Base-by-base conservation (phyloP, 352 stramenopile genomes). In the Phytophthora pisi region DNA sequence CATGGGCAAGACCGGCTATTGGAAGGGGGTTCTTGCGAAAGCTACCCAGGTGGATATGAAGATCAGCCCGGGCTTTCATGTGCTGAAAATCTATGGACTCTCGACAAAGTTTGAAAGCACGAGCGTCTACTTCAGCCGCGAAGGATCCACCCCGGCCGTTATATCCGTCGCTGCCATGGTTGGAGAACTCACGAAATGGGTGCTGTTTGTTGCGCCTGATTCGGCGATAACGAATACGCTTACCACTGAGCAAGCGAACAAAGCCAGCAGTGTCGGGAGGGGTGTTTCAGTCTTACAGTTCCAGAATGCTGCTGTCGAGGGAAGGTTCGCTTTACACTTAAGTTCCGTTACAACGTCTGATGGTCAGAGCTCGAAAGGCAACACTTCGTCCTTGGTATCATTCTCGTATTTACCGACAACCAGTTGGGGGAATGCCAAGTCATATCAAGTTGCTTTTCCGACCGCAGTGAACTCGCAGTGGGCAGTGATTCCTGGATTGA, bases 61-160 rank as follows among this genome's bases (percentile, higher is more conserved):
- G 56, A 51, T 90, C 24, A 57, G 65, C 1, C 68, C 81, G 30
- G 81, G 79, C 0, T 66, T 54, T 28, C 81, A 82, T 26, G 52
- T 74, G 15, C 38, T 88, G 13, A 75, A 88, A 42, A 70, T 90
- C 36, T 90, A 90, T 31, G 81, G 68, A 1, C 28, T 74, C 16
- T 61, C 77, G 2, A 62, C 61, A 15, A 78, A 73, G 11, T 87
- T 88, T 47, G 81, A 90, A 57, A 31, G 68, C 0, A 75, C 79
- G 23, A 81, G 75, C 13, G 74, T 90, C 11, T 82, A 79, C 18
- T 90, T 87, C 62, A 74, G 75, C 30, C 75, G 81, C 0, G 73
- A 70, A 2, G 65, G 72, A 31, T 76, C 81, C 9, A 53, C 51
- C 11, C 64, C 74, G 18, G 47, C 46, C 8, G 51, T 72, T 11